phyloP scores from a whole-genome alignment of 495 filamentous ascomycete species.

The Acidomyces sp. region DNA sequence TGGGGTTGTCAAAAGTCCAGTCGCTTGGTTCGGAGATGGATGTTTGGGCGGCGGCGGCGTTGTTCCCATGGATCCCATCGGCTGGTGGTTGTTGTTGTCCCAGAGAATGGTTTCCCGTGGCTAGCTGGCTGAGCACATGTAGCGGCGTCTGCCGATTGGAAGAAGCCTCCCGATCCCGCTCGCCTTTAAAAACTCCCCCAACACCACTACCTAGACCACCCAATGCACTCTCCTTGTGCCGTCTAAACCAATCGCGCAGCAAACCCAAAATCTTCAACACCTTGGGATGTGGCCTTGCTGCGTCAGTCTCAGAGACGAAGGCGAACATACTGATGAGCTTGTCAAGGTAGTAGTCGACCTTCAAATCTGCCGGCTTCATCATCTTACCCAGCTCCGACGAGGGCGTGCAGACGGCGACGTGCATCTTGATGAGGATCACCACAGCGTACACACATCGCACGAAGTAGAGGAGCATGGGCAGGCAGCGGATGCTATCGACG shows the following conservation, averaged over 20 bases:
- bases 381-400: slow-evolving; percentile 61
- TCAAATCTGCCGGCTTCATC: slow-evolving; percentile 59
- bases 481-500: slow-evolving; percentile 45
- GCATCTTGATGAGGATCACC: slow-evolving; percentile 80
- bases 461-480: slow-evolving; percentile 67
- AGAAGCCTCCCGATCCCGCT: too few species aligned
- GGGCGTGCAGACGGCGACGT: slow-evolving; percentile 58
- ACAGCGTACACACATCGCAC: slow-evolving; percentile 71
- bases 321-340: slow-evolving; percentile 52
- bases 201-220: not conserved
- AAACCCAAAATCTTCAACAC: slow-evolving; percentile 64
- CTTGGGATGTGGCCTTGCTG: slow-evolving; percentile 57
- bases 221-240: slow-evolving; percentile 29
- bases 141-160: too few species aligned
- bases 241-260: slow-evolving; percentile 58
- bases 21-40: not conserved
- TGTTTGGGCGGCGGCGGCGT: slow-evolving; percentile 1
- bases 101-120: not conserved
- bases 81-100: not conserved
- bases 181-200: not conserved
- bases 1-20: slow-evolving; percentile 14
- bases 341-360: slow-evolving; percentile 63
- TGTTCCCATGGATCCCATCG: too few species aligned
- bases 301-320: slow-evolving; percentile 47
- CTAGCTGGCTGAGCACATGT: not conserved